Evolutionary conservation across 805 yeast species (phyloP), one percentile per base, ranked within the genome.

Genomic region (Ogataea ganodermae): DNA sequence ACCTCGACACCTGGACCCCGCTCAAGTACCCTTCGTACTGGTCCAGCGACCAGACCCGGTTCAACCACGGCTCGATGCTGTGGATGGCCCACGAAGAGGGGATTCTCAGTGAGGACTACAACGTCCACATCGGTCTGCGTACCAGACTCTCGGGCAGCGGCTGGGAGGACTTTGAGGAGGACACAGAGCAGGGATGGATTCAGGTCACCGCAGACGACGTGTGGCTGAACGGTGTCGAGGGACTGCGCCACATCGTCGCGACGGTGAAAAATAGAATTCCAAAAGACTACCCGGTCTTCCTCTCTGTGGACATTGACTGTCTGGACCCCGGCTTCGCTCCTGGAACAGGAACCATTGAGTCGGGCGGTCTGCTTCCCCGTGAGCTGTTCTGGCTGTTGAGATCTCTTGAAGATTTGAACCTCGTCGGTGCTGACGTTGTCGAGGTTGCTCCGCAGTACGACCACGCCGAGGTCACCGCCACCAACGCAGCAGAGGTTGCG

Each of bases 61-160:
- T 84, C 65, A 88, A 86, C 35, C 96, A 88, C 60, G 96, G 96
- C 4, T 83, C 94, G 6, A 86, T 88, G 91, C 72, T 88, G 31
- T 87, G 94, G 94, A 76, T 83, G 74, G 92, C 92, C 6, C 65
- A 68, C 45, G 73, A 83, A 48, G 95, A 88, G 61, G 90, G 87
- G 0, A 69, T 86, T 44, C 64, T 85, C 26, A 58, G 72, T 46
- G 69, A 80, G 26, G 70, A 71, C 41, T 66, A 77, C 42, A 85
- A 87, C 58, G 72, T 85, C 35, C 95, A 88, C 60, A 85, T 87
- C 20, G 95, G 95, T 0, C 67, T 87, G 39, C 76, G 95, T 57
- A 85, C 95, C 1, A 78, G 89, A 61, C 68, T 88, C 26, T 74
- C 83, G 0, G 91, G 90, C 10, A 64, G 66, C 12, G 79, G 68